These are phyloP conservation scores for Micromonas pusilla DNA, from an alignment of 139 green algal genomes.

Conservation along the genomic window DNA sequence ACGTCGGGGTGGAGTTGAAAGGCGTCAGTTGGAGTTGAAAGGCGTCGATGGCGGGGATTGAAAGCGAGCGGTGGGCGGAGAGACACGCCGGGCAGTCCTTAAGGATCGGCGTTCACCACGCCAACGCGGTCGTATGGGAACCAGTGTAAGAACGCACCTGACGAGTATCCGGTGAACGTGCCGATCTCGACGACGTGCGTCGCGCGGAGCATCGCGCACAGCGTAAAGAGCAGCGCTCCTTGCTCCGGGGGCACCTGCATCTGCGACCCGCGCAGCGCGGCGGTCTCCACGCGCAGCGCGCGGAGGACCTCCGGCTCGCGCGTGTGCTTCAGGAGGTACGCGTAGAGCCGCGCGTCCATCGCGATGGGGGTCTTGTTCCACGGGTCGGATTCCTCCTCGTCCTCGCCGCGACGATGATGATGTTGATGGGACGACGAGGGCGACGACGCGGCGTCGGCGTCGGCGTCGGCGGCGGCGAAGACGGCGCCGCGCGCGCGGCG, in stretches of 20 bases:
- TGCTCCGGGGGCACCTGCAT: slow-evolving; percentile 79
- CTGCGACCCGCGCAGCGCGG: slow-evolving; percentile 41
- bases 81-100: too few species aligned
- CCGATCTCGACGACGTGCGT: slow-evolving; percentile 53
- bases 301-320: slow-evolving; percentile 46
- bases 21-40: too few species aligned
- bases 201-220: slow-evolving; percentile 56
- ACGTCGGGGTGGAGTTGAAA: too few species aligned
- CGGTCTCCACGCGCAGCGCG: slow-evolving; percentile 54
- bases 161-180: slow-evolving; percentile 72
- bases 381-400: background rate
- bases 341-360: slow-evolving; percentile 36
- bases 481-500: background rate
- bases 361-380: background rate
- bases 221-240: slow-evolving; percentile 61
- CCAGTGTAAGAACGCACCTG: too few species aligned
- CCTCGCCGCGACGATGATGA: background rate
- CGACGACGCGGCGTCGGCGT: too few species aligned
- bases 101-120: too few species aligned
- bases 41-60: too few species aligned
- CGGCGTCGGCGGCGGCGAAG: background rate
- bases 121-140: too few species aligned
- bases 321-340: slow-evolving; percentile 63
- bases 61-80: too few species aligned
- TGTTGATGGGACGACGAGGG: too few species aligned